Evolutionary conservation across 192 early-diverging fungal species (phyloP), one percentile per base, ranked within the genome.

Genomic region (Gaertneriomyces semiglobifer): DNA sequence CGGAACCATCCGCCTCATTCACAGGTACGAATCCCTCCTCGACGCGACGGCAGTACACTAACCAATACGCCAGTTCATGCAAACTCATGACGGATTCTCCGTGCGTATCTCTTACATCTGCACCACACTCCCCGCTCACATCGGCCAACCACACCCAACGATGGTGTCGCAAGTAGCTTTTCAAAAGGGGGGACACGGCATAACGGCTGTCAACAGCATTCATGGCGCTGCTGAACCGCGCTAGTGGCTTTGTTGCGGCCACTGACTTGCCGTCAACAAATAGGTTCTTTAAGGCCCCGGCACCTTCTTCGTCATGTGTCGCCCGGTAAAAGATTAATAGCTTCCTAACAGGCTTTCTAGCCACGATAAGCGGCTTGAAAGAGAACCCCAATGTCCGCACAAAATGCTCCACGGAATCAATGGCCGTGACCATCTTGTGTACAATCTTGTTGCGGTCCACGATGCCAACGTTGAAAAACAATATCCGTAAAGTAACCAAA

Each of bases 101-200:
- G 19, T 39, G 55, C 47, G 59, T 6, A n/a, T 73, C 60, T 4
- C 47, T 44, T 58, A 11, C 47, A 40, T 64, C 62, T 8, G n/a
- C 45, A 33, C 25, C 25, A 33, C 25, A 33, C 25, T 33, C 25
- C 25, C 25, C 25, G n/a, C 42, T 16, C 8, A 77, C 48, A 63
- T 84, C 77, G 2, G 68, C 53, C n/a, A 80, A 70, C 83, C 83
- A 84, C 7, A 78, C 58, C 81, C 81, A 84, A 9, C 77, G 63
- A 40, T 72, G 40, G 33, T 71, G n/a, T 10, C 80, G 38, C 47
- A 84, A 58, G 60, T 74, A 84, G 5, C 62, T 57, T 39, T 74
- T 69, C 18, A 75, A 46, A 3, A 46, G 40, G 4, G 79, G 43
- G 9, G 56, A 54, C 5, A 74, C 70, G 44, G 74, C 67, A 8